Evolutionary conservation across 306 rosid species (phyloP).

Genomic region (Myrica gale): DNA sequence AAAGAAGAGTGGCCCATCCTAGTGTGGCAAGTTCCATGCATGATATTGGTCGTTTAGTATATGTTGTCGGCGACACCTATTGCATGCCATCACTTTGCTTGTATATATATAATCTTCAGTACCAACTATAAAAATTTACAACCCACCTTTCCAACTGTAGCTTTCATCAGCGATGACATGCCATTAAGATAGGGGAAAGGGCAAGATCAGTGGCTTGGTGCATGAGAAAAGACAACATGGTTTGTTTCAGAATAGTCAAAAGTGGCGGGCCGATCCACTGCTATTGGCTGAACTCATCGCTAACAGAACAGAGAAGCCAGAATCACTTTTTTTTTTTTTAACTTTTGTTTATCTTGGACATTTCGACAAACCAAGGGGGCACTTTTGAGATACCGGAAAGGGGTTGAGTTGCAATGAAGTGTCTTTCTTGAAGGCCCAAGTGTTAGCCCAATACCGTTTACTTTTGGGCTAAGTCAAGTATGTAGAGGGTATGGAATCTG

Average conservation of each 20-base stretch:
- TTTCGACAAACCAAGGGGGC: too few species aligned
- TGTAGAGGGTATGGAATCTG: too few species aligned
- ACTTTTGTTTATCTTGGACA: too few species aligned
- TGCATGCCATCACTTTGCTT: background rate
- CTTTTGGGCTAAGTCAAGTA: too few species aligned
- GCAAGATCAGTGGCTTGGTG: background rate
- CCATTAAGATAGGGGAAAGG: too few species aligned
- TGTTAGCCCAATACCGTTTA: too few species aligned
- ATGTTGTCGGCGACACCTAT: background rate
- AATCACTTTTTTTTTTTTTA: too few species aligned
- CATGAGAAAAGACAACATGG: conserved; percentile 8
- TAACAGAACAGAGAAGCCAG: too few species aligned
- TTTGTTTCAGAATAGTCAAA: conserved; percentile 25
- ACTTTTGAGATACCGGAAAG: too few species aligned
- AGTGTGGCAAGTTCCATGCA: background rate
- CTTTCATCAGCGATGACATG: conserved; percentile 1
- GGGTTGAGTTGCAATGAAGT: too few species aligned
- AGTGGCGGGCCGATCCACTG: conserved; percentile 9
- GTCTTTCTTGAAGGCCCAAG: too few species aligned
- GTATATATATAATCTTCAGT: background rate
- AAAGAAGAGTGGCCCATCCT: background rate
- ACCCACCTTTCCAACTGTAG: background rate
- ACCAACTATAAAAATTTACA: background rate
- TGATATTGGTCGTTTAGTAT: too few species aligned
- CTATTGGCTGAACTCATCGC: background rate